These are phyloP conservation scores for Penicillium verhagenii DNA, from an alignment of 495 filamentous ascomycete genomes.

Conservation along the genomic window DNA sequence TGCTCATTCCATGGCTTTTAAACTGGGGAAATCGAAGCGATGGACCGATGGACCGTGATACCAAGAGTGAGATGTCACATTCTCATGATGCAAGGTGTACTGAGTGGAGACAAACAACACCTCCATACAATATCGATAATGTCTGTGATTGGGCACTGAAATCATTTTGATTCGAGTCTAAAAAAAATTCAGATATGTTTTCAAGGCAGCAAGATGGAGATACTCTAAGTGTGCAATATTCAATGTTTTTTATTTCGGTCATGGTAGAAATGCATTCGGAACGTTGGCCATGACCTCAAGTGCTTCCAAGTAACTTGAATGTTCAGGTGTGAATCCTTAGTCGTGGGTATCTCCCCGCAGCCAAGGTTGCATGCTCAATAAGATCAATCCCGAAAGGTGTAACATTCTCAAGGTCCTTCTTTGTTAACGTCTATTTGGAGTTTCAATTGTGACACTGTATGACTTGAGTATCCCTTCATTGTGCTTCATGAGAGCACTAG, in stretches of 20 bases:
- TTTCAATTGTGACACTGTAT: constrained; percentile 2
- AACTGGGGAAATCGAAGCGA: not conserved
- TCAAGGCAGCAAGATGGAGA: too few species aligned
- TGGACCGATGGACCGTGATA: not conserved
- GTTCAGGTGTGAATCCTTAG: not conserved
- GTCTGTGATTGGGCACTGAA: not conserved
- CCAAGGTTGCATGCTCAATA: not conserved
- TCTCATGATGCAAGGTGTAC: not conserved
- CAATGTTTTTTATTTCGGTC: too few species aligned
- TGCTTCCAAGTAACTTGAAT: not conserved
- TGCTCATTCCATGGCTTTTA: not conserved
- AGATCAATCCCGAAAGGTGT: not conserved
- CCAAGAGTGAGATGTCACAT: not conserved
- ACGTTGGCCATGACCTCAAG: too few species aligned
- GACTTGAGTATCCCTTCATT: constrained; percentile 15
- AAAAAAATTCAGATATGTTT: too few species aligned
- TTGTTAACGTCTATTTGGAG: too few species aligned
- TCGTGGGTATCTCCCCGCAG: too few species aligned
- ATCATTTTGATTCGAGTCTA: too few species aligned
- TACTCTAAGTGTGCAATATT: too few species aligned
- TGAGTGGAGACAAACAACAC: not conserved
- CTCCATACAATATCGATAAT: too few species aligned
- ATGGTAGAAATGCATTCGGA: too few species aligned
- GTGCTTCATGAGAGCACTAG: not conserved
- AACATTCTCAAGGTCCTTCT: not conserved